These are phyloP conservation scores for Chionographis japonica DNA, from an alignment of 106 monocot species.

Conservation along the genomic window DNA sequence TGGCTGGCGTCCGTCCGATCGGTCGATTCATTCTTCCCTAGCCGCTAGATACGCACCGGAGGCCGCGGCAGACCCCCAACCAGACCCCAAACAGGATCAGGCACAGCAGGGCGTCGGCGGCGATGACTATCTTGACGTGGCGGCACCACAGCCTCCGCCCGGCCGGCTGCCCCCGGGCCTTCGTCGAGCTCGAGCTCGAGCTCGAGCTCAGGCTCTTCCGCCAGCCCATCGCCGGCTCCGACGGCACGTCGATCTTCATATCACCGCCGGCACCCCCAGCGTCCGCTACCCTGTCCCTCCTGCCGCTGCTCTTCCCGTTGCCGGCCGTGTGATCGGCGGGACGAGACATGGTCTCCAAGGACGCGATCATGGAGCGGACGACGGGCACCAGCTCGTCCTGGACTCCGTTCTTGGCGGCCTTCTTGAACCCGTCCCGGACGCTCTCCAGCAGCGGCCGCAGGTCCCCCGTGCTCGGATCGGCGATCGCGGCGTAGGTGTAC, in stretches of 20 bases:
- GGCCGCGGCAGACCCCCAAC: constrained; percentile 33
- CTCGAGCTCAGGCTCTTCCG: constrained; percentile 2
- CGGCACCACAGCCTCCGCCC: constrained; percentile 19
- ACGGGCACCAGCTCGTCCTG: constrained; percentile 10
- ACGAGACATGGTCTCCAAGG: constrained; percentile 1
- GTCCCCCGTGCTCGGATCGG: not conserved
- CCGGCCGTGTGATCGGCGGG: not conserved
- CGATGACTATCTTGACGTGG: constrained; percentile 31
- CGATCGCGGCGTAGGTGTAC: constrained; percentile 15
- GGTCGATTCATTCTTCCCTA: too few species aligned
- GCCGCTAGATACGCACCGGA: constrained; percentile 11
- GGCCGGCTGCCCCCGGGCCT: not conserved
- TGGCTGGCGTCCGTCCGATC: too few species aligned
- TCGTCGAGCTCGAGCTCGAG: not conserved
- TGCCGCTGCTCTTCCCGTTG: not conserved
- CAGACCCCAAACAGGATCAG: constrained; percentile 35
- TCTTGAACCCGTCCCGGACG: constrained; percentile 19
- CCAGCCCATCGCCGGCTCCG: not conserved
- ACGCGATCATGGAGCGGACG: constrained; percentile 2
- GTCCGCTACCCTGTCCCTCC: not conserved
- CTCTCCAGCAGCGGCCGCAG: not conserved
- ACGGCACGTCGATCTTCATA: not conserved
- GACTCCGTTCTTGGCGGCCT: constrained; percentile 1
- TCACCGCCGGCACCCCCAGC: not conserved
- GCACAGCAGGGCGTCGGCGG: constrained; percentile 27